Conservation (phyloP, 2,329 filamentous ascomycete genomes). For the Colletotrichum euphorbiae region DNA sequence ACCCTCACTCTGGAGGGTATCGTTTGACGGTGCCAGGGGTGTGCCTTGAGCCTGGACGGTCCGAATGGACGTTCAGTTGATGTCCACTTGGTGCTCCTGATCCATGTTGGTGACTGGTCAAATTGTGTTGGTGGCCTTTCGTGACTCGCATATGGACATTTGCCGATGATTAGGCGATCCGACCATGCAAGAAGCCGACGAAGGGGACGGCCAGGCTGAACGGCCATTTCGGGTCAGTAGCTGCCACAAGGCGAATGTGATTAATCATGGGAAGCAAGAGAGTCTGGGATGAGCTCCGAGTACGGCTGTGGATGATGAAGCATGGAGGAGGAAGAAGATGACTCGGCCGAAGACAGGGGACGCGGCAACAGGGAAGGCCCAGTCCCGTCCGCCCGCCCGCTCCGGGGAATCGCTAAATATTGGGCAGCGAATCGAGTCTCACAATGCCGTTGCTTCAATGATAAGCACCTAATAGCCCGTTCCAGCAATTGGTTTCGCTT, state of each 20-base stretch:
- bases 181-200: constrained; percentile 28
- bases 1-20: constrained; percentile 1
- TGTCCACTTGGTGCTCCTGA: constrained; percentile 29
- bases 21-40: constrained; percentile 12
- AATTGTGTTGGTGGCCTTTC: constrained; percentile 23
- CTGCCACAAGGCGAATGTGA: background rate
- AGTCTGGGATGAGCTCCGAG: background rate
- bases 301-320: constrained; percentile 1
- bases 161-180: constrained; percentile 33
- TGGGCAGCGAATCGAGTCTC: constrained; percentile 25
- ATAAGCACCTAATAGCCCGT: constrained; percentile 9
- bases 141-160: constrained; percentile 37
- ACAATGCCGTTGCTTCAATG: constrained; percentile 21
- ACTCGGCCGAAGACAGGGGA: constrained; percentile 34
- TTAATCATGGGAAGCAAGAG: background rate
- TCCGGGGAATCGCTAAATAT: constrained; percentile 31
- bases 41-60: constrained; percentile 25
- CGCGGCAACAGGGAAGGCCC: constrained; percentile 18
- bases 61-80: constrained; percentile 24
- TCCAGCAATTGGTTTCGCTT: constrained; percentile 14
- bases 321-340: constrained; percentile 11
- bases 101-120: constrained; percentile 37
- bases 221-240: background rate
- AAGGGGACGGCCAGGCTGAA: constrained; percentile 2
- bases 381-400: constrained; percentile 36